Evolutionary conservation across 129 eudicot genomes (phyloP), one percentile per base, ranked within the genome.

Genomic region (Arctium minus): DNA sequence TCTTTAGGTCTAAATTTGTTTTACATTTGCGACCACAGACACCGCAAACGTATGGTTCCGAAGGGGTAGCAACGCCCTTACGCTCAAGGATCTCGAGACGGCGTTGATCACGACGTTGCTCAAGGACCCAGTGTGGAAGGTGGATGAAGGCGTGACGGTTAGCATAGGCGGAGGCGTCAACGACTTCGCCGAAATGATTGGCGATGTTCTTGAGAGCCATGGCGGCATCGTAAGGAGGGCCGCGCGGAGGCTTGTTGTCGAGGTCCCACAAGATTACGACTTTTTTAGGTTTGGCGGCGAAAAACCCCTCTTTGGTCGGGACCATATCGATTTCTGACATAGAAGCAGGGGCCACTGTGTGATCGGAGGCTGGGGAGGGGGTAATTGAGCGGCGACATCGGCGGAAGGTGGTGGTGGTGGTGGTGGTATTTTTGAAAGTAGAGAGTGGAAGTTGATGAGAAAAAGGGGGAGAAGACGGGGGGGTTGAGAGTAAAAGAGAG

Each of bases 201-300:
- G 98, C 99, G 15, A 93, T 68, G 10, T 48, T 33, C 62, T 80
- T 90, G 10, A 96, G 87, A 7, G 98, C 83, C 64, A 88, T 48
- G 3, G 99, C 99, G 8, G 99, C 99, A 73, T 86, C 80, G 83
- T 87, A 96, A 6, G 99, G 99, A 33, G 99, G 96, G 30, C 99
- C 99, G 0, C 99, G 97, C 6, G 99, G 99, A 1, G 99, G 98
- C 74, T 96, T 96, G 88, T 96, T 96, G 85, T 96, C 99, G 0
- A 96, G 81, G 80, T 96, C 99, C 99, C 98, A 96, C 33, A 96
- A 39, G 38, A 96, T 85, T 5, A 93, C 97, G 1, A 96, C 99
- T 74, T 96, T 96, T 68, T 91, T 89, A 6, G 97, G 89, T 83
- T 90, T 96, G 33, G 95, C 86, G 1, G 90, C 70, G 86, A 83